These are phyloP conservation scores for Coemansia sp. DNA, from an alignment of 192 early-diverging fungal species.

Conservation along the genomic window DNA sequence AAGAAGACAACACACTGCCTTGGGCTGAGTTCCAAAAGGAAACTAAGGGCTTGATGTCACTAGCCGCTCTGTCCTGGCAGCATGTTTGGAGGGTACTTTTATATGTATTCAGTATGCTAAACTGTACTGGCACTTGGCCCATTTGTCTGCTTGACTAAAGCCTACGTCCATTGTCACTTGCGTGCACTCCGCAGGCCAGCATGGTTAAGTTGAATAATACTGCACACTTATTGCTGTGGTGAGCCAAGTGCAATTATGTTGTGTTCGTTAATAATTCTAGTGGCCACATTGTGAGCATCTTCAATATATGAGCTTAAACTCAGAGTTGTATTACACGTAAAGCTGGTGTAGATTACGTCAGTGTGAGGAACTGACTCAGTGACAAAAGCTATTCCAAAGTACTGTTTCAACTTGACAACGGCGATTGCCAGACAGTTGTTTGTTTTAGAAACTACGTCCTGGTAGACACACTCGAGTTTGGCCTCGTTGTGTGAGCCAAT, in stretches of 20 bases:
- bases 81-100: no score
- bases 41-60: no score
- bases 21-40: no score
- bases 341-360: not conserved
- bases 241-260: not conserved
- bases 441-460: not conserved
- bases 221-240: not conserved
- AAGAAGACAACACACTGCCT: no score
- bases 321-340: not conserved
- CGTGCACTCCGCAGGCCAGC: not conserved
- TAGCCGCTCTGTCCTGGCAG: no score
- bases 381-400: not conserved
- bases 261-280: not conserved
- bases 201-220: not conserved
- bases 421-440: not conserved
- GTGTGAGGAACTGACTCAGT: not conserved
- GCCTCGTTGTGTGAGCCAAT: not conserved
- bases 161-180: not conserved
- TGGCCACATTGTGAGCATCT: not conserved
- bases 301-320: not conserved
- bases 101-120: no score
- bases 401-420: not conserved
- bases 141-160: no score
- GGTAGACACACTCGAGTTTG: not conserved
- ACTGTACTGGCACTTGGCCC: no score